A percentile compares a stretch with the other conserved stretches of the same genome.
Evolutionary conservation across 1,139 yeast species (phyloP).

Genomic region (Taphrina flavorubra): DNA sequence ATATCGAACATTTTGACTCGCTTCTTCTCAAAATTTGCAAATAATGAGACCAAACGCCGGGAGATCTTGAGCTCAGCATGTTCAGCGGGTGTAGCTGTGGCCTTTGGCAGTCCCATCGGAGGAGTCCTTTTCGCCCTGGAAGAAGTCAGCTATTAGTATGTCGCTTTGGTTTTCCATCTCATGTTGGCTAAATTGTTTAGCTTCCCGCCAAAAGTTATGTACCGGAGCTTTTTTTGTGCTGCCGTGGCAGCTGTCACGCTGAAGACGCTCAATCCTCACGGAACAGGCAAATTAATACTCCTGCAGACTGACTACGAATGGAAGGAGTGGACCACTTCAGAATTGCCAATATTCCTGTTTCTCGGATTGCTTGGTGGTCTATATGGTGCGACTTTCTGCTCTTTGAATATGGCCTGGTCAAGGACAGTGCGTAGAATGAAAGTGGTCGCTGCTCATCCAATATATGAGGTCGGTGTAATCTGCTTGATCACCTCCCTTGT

Average conservation of each 20-base stretch:
- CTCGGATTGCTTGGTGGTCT: conserved; percentile 65
- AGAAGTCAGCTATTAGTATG: conserved; percentile 62
- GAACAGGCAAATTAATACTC: conserved; percentile 66
- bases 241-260: conserved; percentile 63
- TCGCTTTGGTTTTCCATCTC: too few relatives aligned
- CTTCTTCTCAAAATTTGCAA: conserved; percentile 58
- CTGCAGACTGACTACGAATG: conserved; percentile 60
- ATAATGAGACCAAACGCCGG: conserved; percentile 62
- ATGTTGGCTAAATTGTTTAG: neutral
- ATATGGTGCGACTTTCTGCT: conserved; percentile 63
- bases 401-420: conserved; percentile 59
- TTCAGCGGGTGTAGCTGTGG: conserved; percentile 71
- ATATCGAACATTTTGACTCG: conserved; percentile 67
- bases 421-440: conserved; percentile 58
- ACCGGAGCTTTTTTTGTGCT: conserved; percentile 67
- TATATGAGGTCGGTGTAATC: conserved; percentile 59
- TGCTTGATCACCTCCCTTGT: conserved; percentile 59
- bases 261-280: conserved; percentile 65
- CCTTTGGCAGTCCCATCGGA: conserved; percentile 73
- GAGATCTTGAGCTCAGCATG: conserved; percentile 70
- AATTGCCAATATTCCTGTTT: conserved; percentile 58
- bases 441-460: conserved; percentile 56
- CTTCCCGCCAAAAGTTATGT: conserved; percentile 63
- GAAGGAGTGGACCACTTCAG: conserved; percentile 58
- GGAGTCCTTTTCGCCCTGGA: conserved; percentile 71